These are phyloP conservation scores for Nicotiana undulata DNA, from an alignment of 257 asterid species.

Conservation along the genomic window DNA sequence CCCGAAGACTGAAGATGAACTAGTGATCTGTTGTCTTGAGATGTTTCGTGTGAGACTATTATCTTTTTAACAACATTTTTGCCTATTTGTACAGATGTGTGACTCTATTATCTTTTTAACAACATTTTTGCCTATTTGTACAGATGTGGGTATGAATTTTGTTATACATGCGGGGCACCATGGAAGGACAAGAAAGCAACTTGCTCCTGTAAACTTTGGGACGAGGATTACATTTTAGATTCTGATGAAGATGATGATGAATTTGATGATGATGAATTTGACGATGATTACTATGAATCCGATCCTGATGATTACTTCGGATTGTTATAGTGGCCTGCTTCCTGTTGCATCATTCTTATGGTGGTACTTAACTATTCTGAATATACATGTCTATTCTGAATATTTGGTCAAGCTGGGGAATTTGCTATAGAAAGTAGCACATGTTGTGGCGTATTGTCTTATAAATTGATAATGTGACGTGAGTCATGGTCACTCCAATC, in stretches of 20 bases:
- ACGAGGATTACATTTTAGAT: constrained; percentile 21
- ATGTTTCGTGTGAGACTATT: too few relatives aligned
- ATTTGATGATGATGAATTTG: background rate
- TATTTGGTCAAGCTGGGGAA: background rate
- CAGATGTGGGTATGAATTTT: constrained; percentile 61
- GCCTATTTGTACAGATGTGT: constrained; percentile 39
- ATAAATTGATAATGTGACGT: background rate
- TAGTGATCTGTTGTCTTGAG: background rate
- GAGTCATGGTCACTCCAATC: background rate
- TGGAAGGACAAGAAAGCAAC: constrained; percentile 28
- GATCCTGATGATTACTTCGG: background rate
- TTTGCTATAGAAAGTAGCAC: background rate
- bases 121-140: background rate
- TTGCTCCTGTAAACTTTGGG: constrained; percentile 30
- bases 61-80: background rate
- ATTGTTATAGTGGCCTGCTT: background rate
- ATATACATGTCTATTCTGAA: background rate
- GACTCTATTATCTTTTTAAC: background rate
- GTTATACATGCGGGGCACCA: constrained; percentile 33
- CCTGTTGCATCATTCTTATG: background rate
- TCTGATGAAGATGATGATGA: background rate
- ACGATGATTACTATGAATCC: background rate
- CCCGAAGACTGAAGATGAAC: background rate
- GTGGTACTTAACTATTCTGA: background rate
- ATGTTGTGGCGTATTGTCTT: background rate